A percentile compares a stretch with the other conserved stretches of the same genome.
These are phyloP conservation scores for Theileria equi DNA, from an alignment of 169 alveolate species.

Conservation along the genomic window DNA sequence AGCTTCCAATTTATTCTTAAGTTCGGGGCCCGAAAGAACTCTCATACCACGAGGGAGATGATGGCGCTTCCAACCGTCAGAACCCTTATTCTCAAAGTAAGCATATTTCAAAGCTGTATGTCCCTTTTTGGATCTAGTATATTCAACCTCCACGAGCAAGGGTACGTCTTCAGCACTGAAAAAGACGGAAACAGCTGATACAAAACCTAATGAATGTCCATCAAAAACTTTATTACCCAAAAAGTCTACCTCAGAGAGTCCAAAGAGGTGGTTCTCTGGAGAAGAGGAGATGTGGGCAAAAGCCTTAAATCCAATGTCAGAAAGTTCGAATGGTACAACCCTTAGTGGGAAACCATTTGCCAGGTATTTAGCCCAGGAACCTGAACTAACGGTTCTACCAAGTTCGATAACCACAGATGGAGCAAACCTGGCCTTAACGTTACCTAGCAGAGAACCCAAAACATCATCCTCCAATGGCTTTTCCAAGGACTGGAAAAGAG, in stretches of 20 bases:
- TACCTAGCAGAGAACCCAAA: not conserved
- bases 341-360: not conserved
- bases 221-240: not conserved
- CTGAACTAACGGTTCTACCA: not conserved
- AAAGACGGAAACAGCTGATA: not conserved
- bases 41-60: too few relatives aligned
- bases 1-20: too few relatives aligned
- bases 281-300: constrained; percentile 3
- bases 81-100: too few relatives aligned
- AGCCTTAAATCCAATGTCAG: not conserved
- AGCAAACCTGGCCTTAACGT: constrained; percentile 1
- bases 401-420: constrained; percentile 7
- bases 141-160: constrained; percentile 9
- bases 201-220: not conserved
- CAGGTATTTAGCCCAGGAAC: constrained; percentile 3
- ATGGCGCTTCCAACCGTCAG: too few relatives aligned
- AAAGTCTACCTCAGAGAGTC: not conserved
- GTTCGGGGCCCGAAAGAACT: too few relatives aligned
- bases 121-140: constrained; percentile 1
- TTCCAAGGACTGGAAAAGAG: not conserved
- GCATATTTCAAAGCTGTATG: too few relatives aligned
- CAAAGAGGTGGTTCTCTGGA: not conserved
- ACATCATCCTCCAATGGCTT: not conserved
- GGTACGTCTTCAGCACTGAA: not conserved
- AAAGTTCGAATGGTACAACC: not conserved